Evolutionary conservation across 371 early-diverging fungal species (phyloP).

Genomic region (Actinomucor elegans): DNA sequence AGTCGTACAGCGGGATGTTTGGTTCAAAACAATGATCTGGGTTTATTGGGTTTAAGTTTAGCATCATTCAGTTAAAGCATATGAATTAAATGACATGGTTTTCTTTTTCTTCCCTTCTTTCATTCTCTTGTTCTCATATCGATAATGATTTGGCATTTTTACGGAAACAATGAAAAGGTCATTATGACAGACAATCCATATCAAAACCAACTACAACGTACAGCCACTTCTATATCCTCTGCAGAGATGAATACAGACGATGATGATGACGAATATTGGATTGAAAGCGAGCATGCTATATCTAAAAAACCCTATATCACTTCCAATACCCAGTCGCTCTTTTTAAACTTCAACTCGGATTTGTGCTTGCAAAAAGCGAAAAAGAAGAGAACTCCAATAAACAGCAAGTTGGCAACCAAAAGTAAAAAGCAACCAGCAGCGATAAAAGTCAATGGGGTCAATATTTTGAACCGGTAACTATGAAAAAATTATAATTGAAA

Average conservation of each 20-base stretch:
- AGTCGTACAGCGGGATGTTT: too few relatives aligned
- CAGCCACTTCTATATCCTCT: neutral
- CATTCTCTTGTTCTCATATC: neutral
- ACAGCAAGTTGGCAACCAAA: too few relatives aligned
- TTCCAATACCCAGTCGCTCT: neutral
- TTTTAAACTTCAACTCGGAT: conserved; percentile 8
- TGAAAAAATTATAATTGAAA: too few relatives aligned
- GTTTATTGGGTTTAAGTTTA: too few relatives aligned
- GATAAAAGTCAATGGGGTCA: conserved; percentile 48
- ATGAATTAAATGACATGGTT: neutral
- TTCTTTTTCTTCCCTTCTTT: neutral
- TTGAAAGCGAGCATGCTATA: neutral
- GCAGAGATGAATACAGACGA: neutral
- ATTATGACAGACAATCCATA: neutral
- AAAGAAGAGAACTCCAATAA: conserved; percentile 16
- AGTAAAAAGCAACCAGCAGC: conserved; percentile 12
- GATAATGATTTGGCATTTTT: conserved; percentile 11
- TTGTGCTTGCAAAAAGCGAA: conserved; percentile 4
- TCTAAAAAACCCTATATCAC: neutral
- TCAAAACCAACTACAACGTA: neutral
- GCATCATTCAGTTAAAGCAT: neutral
- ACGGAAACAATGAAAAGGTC: conserved; percentile 4
- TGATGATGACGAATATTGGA: too few relatives aligned
- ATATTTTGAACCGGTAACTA: conserved; percentile 58
- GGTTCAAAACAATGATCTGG: too few relatives aligned